Percentiles rank a stretch among this genome's conserved stretches.
phyloP scores from a whole-genome alignment of 768 basidiomycete genomes.

The Leccinum uliginosum region DNA sequence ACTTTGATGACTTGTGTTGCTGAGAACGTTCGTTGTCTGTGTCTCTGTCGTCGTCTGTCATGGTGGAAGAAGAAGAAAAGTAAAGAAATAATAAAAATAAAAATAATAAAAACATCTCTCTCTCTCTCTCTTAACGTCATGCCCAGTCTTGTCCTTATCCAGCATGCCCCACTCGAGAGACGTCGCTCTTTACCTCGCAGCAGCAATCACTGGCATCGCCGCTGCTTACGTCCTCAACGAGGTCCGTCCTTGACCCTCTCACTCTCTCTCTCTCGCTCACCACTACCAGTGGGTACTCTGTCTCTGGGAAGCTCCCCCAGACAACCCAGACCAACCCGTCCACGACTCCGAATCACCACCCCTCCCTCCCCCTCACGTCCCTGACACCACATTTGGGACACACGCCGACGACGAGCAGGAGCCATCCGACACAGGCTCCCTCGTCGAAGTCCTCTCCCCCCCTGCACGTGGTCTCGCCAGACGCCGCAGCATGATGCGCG shows the following conservation, averaged over 20 bases:
- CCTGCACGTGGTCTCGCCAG: conserved; percentile 5
- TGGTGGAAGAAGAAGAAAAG: neutral
- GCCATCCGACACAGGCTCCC: conserved; percentile 8
- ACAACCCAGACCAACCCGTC: too few species aligned
- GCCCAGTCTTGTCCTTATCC: neutral
- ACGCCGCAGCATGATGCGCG: conserved; percentile 17
- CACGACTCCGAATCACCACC: too few species aligned
- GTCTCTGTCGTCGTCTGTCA: conserved; percentile 20
- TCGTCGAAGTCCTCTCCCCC: conserved; percentile 21
- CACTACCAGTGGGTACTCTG: conserved; percentile 11
- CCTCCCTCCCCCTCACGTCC: conserved; percentile 4
- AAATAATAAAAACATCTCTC: too few species aligned
- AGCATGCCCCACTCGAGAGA: conserved; percentile 10
- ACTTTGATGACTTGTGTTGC: conserved; percentile 21
- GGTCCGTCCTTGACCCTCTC: conserved; percentile 1
- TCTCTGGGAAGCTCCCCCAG: neutral
- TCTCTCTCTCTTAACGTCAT: neutral
- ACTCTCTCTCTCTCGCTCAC: neutral
- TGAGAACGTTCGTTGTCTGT: conserved; percentile 17
- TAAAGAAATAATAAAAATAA: neutral
- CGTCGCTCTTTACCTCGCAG: conserved; percentile 10
- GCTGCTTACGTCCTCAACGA: conserved; percentile 18
- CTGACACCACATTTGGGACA: neutral
- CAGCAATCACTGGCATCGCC: conserved; percentile 16
- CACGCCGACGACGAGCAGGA: neutral